Evolutionary conservation across 768 basidiomycete genomes (phyloP), one percentile per base, ranked within the genome.

Genomic region (Pisolithus orientalis): DNA sequence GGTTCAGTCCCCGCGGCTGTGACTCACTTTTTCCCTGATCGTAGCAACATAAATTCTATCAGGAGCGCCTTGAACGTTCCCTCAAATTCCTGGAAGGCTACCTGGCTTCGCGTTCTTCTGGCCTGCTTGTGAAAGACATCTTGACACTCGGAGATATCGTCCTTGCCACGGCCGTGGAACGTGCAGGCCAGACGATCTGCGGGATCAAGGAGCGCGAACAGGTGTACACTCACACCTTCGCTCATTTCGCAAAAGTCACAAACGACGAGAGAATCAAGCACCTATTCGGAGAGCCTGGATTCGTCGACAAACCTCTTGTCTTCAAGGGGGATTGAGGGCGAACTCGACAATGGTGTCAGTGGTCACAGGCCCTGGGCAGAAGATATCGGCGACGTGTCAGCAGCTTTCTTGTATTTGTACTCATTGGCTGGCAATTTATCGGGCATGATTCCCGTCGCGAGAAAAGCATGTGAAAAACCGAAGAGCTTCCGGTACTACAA

Each of bases 131-230:
- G 0, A 17, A 49, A 39, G 59, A 56, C 39, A 50, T 42, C 1
- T 25, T 57, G 13, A 59, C 57, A 1, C 40, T 64, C 5, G 62
- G 62, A 1, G 64, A 64, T 27, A 46, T 64, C 25, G 21, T 64
- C 27, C 13, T 64, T 8, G 55, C 47, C 21, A 39, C 59, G n/a
- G 34, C 45, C 5, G 50, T 53, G 5, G 49, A 24, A 16, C 24
- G 34, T 31, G 53, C 55, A 13, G 16, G 13, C 2, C 14, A 46
- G 11, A 7, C 59, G 9, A 53, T 60, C 0, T 59, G 60, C 28
- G 40, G 53, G 16, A 46, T 49, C 9, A 52, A 62, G 51, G 59
- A 7, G 46, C 55, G 10, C 45, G 27, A 39, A n/a, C 29, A 31
- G 17, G 24, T 44, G 17, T 66, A 55, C 40, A 53, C 55, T 0